Conservation (phyloP, 2,329 filamentous ascomycete genomes). For the Aspergillus arachidicola region DNA sequence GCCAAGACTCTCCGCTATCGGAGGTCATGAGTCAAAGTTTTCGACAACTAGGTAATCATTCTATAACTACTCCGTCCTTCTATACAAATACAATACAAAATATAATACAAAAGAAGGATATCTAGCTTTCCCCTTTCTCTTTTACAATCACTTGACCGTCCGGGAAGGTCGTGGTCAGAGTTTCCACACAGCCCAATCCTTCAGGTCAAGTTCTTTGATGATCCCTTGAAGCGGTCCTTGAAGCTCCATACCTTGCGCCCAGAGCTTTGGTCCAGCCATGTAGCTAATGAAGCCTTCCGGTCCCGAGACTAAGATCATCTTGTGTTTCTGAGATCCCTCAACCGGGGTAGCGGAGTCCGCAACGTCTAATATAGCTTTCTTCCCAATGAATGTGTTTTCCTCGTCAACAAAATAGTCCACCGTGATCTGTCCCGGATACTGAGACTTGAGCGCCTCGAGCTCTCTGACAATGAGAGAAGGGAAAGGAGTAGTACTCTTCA, state of each 20-base stretch:
- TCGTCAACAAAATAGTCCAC: constrained; percentile 83
- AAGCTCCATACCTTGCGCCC: constrained; percentile 69
- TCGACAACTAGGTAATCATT: neutral
- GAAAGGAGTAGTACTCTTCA: constrained; percentile 8
- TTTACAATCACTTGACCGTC: constrained; percentile 13
- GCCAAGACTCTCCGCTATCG: constrained; percentile 20
- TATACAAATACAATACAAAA: neutral
- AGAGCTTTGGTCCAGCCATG: constrained; percentile 78
- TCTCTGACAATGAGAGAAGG: constrained; percentile 58
- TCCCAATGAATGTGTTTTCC: constrained; percentile 68
- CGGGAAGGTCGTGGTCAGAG: constrained; percentile 40
- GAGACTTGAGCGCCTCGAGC: constrained; percentile 63
- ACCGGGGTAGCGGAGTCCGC: constrained; percentile 24
- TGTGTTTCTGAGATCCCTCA: constrained; percentile 33
- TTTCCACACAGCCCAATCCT: constrained; percentile 62
- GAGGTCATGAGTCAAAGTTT: constrained; percentile 5
- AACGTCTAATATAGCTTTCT: constrained; percentile 49
- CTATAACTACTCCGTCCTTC: neutral
- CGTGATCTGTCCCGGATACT: constrained; percentile 58
- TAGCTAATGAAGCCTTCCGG: constrained; percentile 85
- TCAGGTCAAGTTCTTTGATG: constrained; percentile 61
- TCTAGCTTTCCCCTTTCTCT: neutral
- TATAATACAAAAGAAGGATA: neutral
- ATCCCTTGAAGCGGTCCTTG: constrained; percentile 76
- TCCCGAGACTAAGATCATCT: constrained; percentile 79